Evolutionary conservation across 768 basidiomycete genomes (phyloP).

Genomic region (Gautieria morchelliformis): DNA sequence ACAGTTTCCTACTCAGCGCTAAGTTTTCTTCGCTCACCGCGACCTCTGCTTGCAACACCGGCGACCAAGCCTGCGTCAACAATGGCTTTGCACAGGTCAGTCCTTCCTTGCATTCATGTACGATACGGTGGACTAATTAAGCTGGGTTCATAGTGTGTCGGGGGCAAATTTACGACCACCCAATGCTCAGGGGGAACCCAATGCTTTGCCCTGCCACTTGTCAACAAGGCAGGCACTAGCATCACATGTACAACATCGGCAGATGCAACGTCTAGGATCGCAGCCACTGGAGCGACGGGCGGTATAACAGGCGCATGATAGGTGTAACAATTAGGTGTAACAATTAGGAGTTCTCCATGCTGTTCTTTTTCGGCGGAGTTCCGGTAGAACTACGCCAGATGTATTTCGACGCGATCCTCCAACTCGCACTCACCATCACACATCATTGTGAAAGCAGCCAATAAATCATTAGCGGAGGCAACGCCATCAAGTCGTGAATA

Average conservation of each 20-base stretch:
- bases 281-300: constrained; percentile 33
- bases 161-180: constrained; percentile 33
- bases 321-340: neutral
- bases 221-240: constrained; percentile 23
- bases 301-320: constrained; percentile 26
- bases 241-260: constrained; percentile 39
- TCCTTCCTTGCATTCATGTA: neutral
- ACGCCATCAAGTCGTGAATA: too few species aligned
- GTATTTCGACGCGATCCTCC: neutral
- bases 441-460: too few species aligned
- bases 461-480: too few species aligned
- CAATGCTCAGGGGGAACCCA: constrained; percentile 25
- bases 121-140: neutral
- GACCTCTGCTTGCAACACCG: neutral
- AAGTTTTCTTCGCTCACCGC: constrained; percentile 22
- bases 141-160: constrained; percentile 24
- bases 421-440: too few species aligned
- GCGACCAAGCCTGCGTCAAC: constrained; percentile 36
- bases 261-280: constrained; percentile 35
- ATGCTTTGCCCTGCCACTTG: constrained; percentile 46
- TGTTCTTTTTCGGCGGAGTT: neutral
- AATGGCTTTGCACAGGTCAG: constrained; percentile 36
- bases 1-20: constrained; percentile 16
- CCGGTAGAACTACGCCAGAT: neutral
- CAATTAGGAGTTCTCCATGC: neutral